Evolutionary conservation across 225 moss, liverwort and hornwort genomes (phyloP), one percentile per base, ranked within the genome.

Genomic region (Climacium dendroides): DNA sequence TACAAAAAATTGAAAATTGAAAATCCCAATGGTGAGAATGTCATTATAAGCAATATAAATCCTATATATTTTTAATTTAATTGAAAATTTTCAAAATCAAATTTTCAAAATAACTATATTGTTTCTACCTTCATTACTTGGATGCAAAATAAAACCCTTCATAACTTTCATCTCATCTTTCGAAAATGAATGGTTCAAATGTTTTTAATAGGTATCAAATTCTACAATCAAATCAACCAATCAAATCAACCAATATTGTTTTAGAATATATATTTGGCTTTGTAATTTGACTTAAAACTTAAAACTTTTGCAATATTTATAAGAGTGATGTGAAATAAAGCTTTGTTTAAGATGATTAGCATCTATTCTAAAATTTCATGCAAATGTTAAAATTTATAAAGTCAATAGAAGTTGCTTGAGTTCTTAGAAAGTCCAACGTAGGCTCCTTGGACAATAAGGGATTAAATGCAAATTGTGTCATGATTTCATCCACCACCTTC

Each of bases 331-430:
- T 41, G 1, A 70, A 26, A 41, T 3, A 26, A 41, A 15, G 70
- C 15, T 41, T 41, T 45, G 5, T 39, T 24, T 24, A 8, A 1
- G 3, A 15, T 70, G 25, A 41, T 70, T 39, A 70, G 8, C 25
- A 70, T 43, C 9, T 15, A 70, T 26, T 5, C 9, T 25, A 41
- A 15, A 25, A 9, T 3, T 8, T 15, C 2, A 15, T 70, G 3
- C 9, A 70, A 15, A 8, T 8, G 4, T 25, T 69, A 39, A 3
- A 14, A 14, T 41, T 14, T 41, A 41, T 41, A 5, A 70, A 70
- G 15, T 41, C 8, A 8, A 41, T 70, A 25, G 15, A 8, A 20
- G 3, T 0, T 25, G 0, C 4, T 0, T 0, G 0, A 41, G 25
- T 70, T 25, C 0, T 70, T 25, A 24, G 5, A 70, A 25, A 25